Conservation (phyloP, 75 land plant genomes). For the Pinus tabuliformis region DNA sequence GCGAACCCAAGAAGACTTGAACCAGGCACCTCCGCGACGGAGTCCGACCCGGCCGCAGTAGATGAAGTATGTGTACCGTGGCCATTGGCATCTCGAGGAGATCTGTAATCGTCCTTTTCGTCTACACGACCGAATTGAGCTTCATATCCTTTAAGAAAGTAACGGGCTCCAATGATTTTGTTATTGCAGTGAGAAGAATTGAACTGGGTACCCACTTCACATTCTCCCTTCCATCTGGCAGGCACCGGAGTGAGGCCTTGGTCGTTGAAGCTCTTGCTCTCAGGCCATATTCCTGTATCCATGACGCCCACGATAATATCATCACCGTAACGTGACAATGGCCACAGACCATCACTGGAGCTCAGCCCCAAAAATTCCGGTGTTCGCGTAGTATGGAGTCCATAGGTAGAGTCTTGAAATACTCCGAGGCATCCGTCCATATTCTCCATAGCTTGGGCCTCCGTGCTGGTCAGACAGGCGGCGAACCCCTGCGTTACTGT, state of each 20-base stretch:
- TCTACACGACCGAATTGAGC: slow-evolving; percentile 26
- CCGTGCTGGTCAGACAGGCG: slow-evolving; percentile 35
- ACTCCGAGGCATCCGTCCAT: slow-evolving; percentile 44
- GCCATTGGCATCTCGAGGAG: slow-evolving; percentile 73
- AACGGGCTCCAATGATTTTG: slow-evolving; percentile 62
- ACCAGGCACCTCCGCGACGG: slow-evolving; percentile 30
- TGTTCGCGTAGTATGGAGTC: slow-evolving; percentile 58
- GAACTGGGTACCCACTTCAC: slow-evolving; percentile 48
- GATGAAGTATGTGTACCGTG: slow-evolving; percentile 51
- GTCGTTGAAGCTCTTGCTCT: slow-evolving; percentile 64
- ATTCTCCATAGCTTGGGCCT: slow-evolving; percentile 38
- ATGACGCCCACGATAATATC: too few relatives aligned
- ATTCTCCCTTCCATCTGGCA: slow-evolving; percentile 55
- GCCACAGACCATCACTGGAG: slow-evolving; percentile 8
- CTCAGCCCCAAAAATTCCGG: slow-evolving; percentile 51
- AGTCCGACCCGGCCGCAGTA: slow-evolving; percentile 17
- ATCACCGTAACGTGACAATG: too few relatives aligned
- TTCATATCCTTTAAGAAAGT: slow-evolving; percentile 58
- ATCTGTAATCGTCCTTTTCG: slow-evolving; percentile 48
- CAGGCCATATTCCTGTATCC: slow-evolving; percentile 37
- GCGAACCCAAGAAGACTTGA: slow-evolving; percentile 44
- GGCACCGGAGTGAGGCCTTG: slow-evolving; percentile 39
- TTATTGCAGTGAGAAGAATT: slow-evolving; percentile 34
- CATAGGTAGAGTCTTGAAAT: slow-evolving; percentile 37
- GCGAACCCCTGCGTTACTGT: slow-evolving; percentile 72